phyloP scores from a whole-genome alignment of 805 yeast genomes.

The Kluyveromyces nonfermentans region DNA sequence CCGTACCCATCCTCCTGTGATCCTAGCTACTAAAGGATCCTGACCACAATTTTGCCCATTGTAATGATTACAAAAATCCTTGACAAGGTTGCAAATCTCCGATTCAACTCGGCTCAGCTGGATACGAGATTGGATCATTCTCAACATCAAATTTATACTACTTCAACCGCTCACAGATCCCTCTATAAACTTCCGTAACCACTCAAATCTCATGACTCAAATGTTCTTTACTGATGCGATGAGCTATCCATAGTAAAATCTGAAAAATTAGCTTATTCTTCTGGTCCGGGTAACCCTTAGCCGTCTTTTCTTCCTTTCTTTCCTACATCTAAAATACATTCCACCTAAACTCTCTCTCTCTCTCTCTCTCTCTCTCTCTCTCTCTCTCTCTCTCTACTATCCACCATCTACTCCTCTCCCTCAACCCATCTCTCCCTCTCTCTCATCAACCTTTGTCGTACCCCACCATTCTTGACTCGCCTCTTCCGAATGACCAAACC shows the following conservation, averaged over 20 bases:
- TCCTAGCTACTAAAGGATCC: constrained; percentile 35
- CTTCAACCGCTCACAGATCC: too few relatives aligned
- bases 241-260: background rate
- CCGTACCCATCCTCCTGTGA: constrained; percentile 98
- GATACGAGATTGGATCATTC: constrained; percentile 7
- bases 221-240: background rate
- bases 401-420: too few relatives aligned
- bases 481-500: too few relatives aligned
- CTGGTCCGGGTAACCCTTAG: background rate
- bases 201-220: too few relatives aligned
- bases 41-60: constrained; percentile 6
- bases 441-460: too few relatives aligned
- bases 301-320: background rate
- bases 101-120: constrained; percentile 18
- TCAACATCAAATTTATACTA: constrained; percentile 2
- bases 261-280: background rate
- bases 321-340: too few relatives aligned
- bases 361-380: too few relatives aligned
- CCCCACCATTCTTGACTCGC: too few relatives aligned
- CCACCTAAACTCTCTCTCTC: too few relatives aligned
- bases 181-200: too few relatives aligned
- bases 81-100: constrained; percentile 21
- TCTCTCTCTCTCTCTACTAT: too few relatives aligned
- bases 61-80: constrained; percentile 23
- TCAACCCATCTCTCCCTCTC: too few relatives aligned